Conservation (phyloP, 345 rosid species). For the Garcia nutans region DNA sequence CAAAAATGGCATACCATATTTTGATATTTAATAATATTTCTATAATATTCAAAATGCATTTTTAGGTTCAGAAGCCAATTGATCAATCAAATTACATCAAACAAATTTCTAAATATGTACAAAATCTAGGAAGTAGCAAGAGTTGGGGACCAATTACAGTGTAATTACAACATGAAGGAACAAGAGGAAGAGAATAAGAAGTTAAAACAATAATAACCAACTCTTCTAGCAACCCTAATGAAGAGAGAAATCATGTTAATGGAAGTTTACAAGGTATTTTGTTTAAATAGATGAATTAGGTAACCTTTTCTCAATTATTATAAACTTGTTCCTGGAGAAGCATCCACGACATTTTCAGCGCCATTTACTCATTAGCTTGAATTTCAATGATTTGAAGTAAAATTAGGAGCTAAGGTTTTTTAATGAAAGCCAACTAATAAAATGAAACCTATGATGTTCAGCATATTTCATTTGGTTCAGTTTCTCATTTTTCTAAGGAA, state of each 20-base stretch:
- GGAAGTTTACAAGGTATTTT: not conserved
- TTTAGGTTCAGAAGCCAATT: slow-evolving; percentile 11
- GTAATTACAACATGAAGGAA: not conserved
- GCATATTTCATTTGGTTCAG: not conserved
- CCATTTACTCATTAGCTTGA: not conserved
- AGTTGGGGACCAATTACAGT: not conserved
- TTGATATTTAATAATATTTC: not conserved
- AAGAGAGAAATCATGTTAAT: not conserved
- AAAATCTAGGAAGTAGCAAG: not conserved
- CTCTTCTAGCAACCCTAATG: not conserved
- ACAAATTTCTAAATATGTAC: not conserved
- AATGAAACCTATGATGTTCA: not conserved
- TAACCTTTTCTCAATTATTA: not conserved
- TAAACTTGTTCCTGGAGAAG: not conserved
- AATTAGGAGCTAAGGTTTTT: not conserved
- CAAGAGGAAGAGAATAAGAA: not conserved
- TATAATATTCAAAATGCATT: not conserved
- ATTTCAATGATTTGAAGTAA: not conserved
- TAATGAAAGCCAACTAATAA: not conserved
- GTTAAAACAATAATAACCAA: not conserved
- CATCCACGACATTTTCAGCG: not conserved
- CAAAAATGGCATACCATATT: slow-evolving; percentile 14
- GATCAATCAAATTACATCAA: not conserved
- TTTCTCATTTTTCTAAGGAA: no score
- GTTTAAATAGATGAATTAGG: not conserved